A percentile compares a stretch with the other conserved stretches of the same genome.
These are phyloP conservation scores for Pseudozyma pruni DNA, from an alignment of 1,284 basidiomycete species.

Conservation along the genomic window DNA sequence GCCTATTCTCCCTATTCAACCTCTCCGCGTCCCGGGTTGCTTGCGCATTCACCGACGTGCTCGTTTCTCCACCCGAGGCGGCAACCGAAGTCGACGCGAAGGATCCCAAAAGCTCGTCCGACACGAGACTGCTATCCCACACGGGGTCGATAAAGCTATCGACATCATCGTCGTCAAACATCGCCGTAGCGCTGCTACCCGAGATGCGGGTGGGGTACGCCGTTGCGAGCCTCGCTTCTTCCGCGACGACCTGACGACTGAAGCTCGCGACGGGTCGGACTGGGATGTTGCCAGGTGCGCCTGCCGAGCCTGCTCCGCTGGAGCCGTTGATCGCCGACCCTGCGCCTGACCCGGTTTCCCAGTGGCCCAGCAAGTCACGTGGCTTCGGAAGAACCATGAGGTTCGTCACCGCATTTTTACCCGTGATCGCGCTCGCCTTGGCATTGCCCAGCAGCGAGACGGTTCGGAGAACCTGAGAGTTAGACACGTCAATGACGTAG, in stretches of 20 bases:
- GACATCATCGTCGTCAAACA: constrained; percentile 5
- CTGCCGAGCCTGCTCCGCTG: constrained; percentile 14
- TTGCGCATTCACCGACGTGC: constrained; percentile 3
- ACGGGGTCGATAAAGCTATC: constrained; percentile 38
- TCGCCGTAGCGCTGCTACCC: constrained; percentile 4
- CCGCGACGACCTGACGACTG: constrained; percentile 25
- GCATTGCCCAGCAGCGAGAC: constrained; percentile 69
- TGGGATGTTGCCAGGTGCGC: constrained; percentile 20
- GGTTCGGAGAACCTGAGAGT: constrained; percentile 85
- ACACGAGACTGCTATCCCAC: constrained; percentile 39
- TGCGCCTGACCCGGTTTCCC: constrained; percentile 24
- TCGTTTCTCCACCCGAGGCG: not conserved
- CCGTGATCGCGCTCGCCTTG: constrained; percentile 31
- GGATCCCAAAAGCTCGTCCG: constrained; percentile 9
- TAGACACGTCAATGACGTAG: constrained; percentile 84
- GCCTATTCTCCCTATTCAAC: constrained; percentile 25
- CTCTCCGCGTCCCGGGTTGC: constrained; percentile 9
- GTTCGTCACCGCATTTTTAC: constrained; percentile 56
- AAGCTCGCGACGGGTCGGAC: constrained; percentile 39
- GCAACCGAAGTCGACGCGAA: not conserved
- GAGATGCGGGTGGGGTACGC: constrained; percentile 35
- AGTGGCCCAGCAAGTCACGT: constrained; percentile 43
- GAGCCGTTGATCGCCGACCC: constrained; percentile 20
- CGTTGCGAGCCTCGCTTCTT: constrained; percentile 34
- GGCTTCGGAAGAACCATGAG: constrained; percentile 42